These are phyloP conservation scores for Nicotiana benthamiana DNA, from an alignment of 257 asterid species.

Conservation along the genomic window DNA sequence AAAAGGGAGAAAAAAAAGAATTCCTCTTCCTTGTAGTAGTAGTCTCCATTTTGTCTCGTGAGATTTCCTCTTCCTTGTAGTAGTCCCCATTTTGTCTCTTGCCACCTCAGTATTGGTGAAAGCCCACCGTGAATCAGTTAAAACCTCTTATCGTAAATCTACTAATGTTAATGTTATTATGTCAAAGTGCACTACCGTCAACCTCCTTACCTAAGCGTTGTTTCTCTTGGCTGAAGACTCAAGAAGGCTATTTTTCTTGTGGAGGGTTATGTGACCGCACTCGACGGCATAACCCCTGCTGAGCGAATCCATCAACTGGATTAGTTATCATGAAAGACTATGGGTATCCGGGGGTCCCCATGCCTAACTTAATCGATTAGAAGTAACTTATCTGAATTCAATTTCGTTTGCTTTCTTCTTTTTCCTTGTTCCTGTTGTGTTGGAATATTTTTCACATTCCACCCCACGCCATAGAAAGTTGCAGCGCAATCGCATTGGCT, in stretches of 20 bases:
- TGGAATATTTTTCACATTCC: not conserved
- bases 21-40: not conserved
- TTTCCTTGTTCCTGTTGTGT: not conserved
- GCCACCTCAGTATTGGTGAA: not conserved
- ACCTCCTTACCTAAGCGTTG: not conserved
- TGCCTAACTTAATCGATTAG: not conserved
- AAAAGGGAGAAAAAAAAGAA: not conserved
- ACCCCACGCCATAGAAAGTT: not conserved
- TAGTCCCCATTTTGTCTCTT: not conserved
- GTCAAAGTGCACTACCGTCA: not conserved
- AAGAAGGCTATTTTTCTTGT: not conserved
- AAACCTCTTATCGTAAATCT: not conserved
- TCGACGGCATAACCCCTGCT: too few species aligned
- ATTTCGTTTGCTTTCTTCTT: not conserved
- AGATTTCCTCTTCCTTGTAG: not conserved
- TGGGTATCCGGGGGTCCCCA: too few species aligned
- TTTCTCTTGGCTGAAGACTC: not conserved
- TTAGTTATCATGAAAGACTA: too few species aligned
- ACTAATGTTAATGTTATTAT: not conserved
- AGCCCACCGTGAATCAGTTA: not conserved
- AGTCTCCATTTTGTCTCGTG: not conserved
- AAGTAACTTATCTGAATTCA: not conserved
- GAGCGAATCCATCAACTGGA: too few species aligned
- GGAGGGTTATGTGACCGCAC: too few species aligned
- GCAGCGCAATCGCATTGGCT: not conserved